Evolutionary conservation across 345 rosid genomes (phyloP).

Genomic region (Populus davidiana): DNA sequence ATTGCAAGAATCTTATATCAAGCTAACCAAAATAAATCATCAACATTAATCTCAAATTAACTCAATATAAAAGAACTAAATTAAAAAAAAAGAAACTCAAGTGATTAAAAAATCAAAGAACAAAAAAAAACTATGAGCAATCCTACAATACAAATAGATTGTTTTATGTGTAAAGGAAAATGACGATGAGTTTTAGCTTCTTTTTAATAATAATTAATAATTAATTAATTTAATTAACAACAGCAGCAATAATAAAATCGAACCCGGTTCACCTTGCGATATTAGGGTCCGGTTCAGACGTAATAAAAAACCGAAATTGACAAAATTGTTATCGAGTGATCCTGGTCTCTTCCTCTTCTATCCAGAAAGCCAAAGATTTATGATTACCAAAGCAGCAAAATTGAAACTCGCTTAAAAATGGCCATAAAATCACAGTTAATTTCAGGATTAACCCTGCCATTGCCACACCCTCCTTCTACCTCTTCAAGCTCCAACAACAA

Average conservation of each 20-base stretch:
- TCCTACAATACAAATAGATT: too few relatives aligned
- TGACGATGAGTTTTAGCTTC: too few relatives aligned
- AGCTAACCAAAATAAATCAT: too few relatives aligned
- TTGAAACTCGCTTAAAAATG: neutral
- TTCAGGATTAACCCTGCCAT: conserved; percentile 37
- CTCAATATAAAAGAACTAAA: too few relatives aligned
- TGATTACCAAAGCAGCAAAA: neutral
- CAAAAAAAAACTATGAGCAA: too few relatives aligned
- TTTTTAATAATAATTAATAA: too few relatives aligned
- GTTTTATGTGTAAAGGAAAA: too few relatives aligned
- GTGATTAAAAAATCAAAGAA: too few relatives aligned
- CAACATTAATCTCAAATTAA: too few relatives aligned
- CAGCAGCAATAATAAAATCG: neutral
- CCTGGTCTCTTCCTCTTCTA: neutral
- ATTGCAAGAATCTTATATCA: too few relatives aligned
- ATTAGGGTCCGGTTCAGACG: neutral
- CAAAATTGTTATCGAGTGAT: neutral
- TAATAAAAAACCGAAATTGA: neutral
- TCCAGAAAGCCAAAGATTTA: neutral
- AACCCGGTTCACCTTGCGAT: neutral
- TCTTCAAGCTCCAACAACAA: conserved; percentile 24
- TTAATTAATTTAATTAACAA: too few relatives aligned
- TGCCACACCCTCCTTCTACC: conserved; percentile 29
- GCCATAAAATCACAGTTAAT: conserved; percentile 39
- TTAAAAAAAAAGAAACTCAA: too few relatives aligned